Evolutionary conservation across 2,329 filamentous ascomycete genomes (phyloP), one percentile per base, ranked within the genome.

Genomic region (Pseudocercospora eumusae): DNA sequence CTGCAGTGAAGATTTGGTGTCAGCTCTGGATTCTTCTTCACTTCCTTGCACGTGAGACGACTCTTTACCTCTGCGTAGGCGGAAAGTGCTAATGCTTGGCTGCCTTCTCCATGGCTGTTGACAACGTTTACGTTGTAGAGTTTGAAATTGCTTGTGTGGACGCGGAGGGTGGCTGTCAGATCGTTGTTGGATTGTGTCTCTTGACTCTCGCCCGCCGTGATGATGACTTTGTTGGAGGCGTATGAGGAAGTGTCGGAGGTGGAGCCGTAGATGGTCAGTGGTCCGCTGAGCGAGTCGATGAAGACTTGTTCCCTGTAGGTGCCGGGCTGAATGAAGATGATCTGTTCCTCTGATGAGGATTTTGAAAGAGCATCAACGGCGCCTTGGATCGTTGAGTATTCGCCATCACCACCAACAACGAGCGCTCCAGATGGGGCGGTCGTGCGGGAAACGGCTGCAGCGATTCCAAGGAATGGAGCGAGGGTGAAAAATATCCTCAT

Each of bases 101-200:
- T 78, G 21, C 82, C 81, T 42, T 76, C 57, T 7, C 82, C 83
- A 57, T 79, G 74, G 15, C 72, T 75, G 55, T 85, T 85, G 55
- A 78, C 79, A 3, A 85, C 75, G 70, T 86, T 85, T 71, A 89
- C 78, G 66, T 88, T 88, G 77, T 88, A 89, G 18, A 88, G 75
- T 66, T 82, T 83, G 62, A 88, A 80, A 67, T 83, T 80, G 4
- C 74, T 70, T 0, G 82, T 79, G 67, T 73, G 75, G 8, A 78
- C 80, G 11, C 81, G 77, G n/a, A 83, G 72, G 1, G 82, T 84
- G 3, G 75, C 80, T 4, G 81, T 86, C 61, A 74, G 71, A 64
- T 88, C 86, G 64, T 88, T 84, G 68, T 73, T 81, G 44, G 79
- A 65, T 0, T 77, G 77, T 59, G 80, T 74, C 18, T 80, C 78